Evolutionary conservation across 2,329 filamentous ascomycete species (phyloP).

Genomic region (Geosmithia morbida): DNA sequence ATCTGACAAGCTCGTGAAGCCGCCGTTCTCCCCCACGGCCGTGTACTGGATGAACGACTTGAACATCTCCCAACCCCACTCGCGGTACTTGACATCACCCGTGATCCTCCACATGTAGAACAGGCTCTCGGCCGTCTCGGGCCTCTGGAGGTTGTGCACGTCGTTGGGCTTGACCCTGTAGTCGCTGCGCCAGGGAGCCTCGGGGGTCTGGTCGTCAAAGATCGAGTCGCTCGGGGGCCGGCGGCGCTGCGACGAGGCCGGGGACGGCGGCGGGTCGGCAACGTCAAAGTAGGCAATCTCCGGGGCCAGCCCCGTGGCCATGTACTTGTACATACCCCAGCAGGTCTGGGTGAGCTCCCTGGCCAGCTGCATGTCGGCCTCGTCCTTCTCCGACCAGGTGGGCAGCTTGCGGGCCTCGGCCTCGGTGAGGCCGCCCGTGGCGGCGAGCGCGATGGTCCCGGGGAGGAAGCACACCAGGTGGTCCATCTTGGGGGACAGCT

Average conservation of each 20-base stretch:
- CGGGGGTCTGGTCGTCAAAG: constrained; percentile 35
- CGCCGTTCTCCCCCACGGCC: constrained; percentile 59
- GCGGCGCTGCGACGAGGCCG: constrained; percentile 31
- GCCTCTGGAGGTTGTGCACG: constrained; percentile 82
- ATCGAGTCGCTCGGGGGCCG: constrained; percentile 21
- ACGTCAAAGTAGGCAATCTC: constrained; percentile 91
- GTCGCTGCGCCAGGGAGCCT: constrained; percentile 61
- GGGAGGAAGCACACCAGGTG: constrained; percentile 97
- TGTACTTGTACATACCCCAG: constrained; percentile 93
- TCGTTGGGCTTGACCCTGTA: constrained; percentile 72
- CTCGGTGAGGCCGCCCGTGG: constrained; percentile 65
- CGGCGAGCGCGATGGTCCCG: constrained; percentile 82
- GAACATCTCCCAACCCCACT: constrained; percentile 99
- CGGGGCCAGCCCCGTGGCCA: constrained; percentile 77
- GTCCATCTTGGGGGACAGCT: constrained; percentile 84
- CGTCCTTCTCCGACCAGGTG: constrained; percentile 64
- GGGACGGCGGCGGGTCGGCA: constrained; percentile 47
- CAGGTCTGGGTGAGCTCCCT: constrained; percentile 91
- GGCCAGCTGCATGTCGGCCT: constrained; percentile 77
- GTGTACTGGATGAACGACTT: constrained; percentile 79
- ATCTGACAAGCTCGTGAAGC: constrained; percentile 70
- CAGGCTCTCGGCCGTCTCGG: constrained; percentile 90
- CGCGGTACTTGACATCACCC: constrained; percentile 71
- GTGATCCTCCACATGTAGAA: constrained; percentile 99
- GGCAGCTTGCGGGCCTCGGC: constrained; percentile 57